These are phyloP conservation scores for Scedosporium minutisporum DNA, from an alignment of 2,329 filamentous ascomycete genomes.

Conservation along the genomic window DNA sequence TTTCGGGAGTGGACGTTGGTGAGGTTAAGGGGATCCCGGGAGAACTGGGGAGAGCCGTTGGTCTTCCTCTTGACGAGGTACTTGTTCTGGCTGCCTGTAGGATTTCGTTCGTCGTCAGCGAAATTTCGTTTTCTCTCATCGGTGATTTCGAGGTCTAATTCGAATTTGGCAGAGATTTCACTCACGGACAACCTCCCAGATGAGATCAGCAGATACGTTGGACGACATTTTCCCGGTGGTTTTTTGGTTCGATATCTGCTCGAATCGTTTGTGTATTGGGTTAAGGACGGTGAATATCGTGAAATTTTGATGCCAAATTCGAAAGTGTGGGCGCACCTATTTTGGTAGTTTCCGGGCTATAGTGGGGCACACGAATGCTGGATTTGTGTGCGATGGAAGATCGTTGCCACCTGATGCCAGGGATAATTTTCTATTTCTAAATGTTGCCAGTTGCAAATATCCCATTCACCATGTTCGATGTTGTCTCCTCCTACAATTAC, in stretches of 20 bases:
- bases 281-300: neutral
- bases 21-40: conserved; percentile 88
- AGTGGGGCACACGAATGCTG: neutral
- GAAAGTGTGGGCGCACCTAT: conserved; percentile 34
- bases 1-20: conserved; percentile 86
- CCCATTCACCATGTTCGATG: too few species aligned
- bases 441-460: too few species aligned
- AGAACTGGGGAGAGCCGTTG: conserved; percentile 78
- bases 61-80: conserved; percentile 84
- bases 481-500: neutral
- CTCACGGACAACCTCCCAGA: conserved; percentile 95
- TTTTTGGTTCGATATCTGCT: conserved; percentile 5
- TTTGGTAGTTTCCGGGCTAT: conserved; percentile 2
- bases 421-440: neutral
- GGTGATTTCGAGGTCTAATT: neutral
- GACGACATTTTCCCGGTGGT: conserved; percentile 45
- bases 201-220: conserved; percentile 79
- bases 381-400: neutral
- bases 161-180: conserved; percentile 25
- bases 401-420: neutral
- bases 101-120: conserved; percentile 5
- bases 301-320: conserved; percentile 12
- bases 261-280: neutral
- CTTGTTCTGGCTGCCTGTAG: conserved; percentile 72
- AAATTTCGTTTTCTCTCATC: neutral